Percentiles rank a stretch among this genome's conserved stretches.
These are phyloP conservation scores for Colletotrichum gloeosporioides DNA, from an alignment of 2,329 filamentous ascomycete genomes.

Conservation along the genomic window DNA sequence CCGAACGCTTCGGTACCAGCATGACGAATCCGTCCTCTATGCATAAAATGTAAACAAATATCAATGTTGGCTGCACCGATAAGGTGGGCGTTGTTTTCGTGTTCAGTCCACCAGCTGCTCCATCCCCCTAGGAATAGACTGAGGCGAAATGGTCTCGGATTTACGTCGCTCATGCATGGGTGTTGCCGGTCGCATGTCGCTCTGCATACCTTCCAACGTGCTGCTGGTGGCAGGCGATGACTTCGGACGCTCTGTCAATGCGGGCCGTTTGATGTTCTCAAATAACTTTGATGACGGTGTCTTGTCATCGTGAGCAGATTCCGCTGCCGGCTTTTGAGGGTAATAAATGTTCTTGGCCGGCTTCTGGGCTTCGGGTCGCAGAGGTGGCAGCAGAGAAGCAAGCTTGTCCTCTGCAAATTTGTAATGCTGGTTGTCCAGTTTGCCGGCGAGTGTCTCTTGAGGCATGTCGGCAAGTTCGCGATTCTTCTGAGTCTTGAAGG, in stretches of 20 bases:
- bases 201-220: background rate
- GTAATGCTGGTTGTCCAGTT: conserved; percentile 23
- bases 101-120: conserved; percentile 38
- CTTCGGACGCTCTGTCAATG: conserved; percentile 8
- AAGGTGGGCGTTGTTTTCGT: background rate
- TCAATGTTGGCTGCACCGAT: background rate
- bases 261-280: conserved; percentile 1
- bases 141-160: conserved; percentile 48
- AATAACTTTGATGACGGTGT: background rate
- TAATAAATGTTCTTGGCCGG: conserved; percentile 23
- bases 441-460: conserved; percentile 30
- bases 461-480: conserved; percentile 26
- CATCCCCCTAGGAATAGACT: conserved; percentile 46
- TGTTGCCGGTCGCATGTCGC: conserved; percentile 5
- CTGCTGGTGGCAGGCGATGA: conserved; percentile 8
- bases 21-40: conserved; percentile 12
- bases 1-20: conserved; percentile 20
- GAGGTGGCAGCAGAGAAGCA: conserved; percentile 25
- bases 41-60: background rate
- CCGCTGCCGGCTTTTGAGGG: background rate
- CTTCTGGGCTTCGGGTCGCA: conserved; percentile 27
- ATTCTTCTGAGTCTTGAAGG: conserved; percentile 51
- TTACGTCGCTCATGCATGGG: conserved; percentile 6
- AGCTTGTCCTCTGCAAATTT: conserved; percentile 25
- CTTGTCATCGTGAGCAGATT: background rate